A percentile compares a stretch with the other conserved stretches of the same genome.
Evolutionary conservation across 805 yeast species (phyloP).

Genomic region (Myxozyma udenii): DNA sequence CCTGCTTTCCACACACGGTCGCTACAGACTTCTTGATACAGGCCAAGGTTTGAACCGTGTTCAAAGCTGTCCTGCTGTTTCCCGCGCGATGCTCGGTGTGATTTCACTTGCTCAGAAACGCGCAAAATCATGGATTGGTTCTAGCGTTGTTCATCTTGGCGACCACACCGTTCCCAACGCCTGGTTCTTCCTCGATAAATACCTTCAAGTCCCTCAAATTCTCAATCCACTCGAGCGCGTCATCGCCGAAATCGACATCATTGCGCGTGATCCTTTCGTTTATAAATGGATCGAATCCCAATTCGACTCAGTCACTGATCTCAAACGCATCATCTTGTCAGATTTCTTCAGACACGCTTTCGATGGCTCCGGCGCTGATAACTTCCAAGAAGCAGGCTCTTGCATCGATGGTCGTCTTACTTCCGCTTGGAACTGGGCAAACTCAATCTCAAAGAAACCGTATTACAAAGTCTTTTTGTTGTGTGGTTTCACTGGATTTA

Average conservation of each 20-base stretch:
- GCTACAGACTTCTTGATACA: conserved; percentile 61
- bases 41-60: conserved; percentile 81
- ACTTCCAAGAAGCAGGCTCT: conserved; percentile 77
- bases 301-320: conserved; percentile 54
- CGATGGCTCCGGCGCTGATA: conserved; percentile 80
- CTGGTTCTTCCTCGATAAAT: conserved; percentile 71
- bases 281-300: conserved; percentile 54
- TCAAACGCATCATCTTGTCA: conserved; percentile 45
- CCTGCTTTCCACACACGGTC: conserved; percentile 51
- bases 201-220: conserved; percentile 74
- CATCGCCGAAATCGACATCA: conserved; percentile 52
- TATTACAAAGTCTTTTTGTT: conserved; percentile 61
- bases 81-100: conserved; percentile 67
- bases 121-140: conserved; percentile 69
- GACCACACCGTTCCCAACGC: conserved; percentile 85
- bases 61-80: conserved; percentile 66
- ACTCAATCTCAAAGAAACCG: conserved; percentile 62
- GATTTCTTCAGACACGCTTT: conserved; percentile 54
- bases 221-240: conserved; percentile 67
- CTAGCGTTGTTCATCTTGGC: conserved; percentile 75
- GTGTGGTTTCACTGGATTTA: conserved; percentile 71
- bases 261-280: conserved; percentile 50
- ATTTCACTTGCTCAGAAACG: conserved; percentile 60
- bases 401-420: conserved; percentile 82
- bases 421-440: conserved; percentile 81